These are phyloP conservation scores for Rhizophagus prolifer DNA, from an alignment of 192 early-diverging fungal genomes.

Conservation along the genomic window DNA sequence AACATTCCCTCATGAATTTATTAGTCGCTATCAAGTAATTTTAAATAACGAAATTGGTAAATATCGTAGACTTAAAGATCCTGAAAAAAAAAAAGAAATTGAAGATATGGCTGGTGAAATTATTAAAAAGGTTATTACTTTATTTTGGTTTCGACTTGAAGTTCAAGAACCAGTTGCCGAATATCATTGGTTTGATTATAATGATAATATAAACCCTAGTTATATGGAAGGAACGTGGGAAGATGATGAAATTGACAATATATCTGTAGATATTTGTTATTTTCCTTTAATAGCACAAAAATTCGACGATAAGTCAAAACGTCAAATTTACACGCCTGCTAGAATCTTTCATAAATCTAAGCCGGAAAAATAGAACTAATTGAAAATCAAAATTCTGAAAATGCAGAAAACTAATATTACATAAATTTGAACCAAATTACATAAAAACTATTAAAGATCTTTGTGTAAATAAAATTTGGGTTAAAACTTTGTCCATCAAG, in stretches of 20 bases:
- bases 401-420: too few relatives aligned
- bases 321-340: background rate
- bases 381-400: too few relatives aligned
- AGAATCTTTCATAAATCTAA: background rate
- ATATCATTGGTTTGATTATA: background rate
- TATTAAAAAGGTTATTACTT: background rate
- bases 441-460: too few relatives aligned
- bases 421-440: too few relatives aligned
- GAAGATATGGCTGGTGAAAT: background rate
- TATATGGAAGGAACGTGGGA: slow-evolving; percentile 1
- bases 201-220: background rate
- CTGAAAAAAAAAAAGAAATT: background rate
- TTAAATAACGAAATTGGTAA: background rate
- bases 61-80: slow-evolving; percentile 10
- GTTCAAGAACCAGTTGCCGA: slow-evolving; percentile 4
- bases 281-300: slow-evolving; percentile 20
- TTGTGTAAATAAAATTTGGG: too few relatives aligned
- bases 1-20: background rate
- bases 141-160: slow-evolving; percentile 4
- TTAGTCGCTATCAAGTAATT: background rate
- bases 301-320: background rate
- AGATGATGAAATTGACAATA: background rate
- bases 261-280: background rate
- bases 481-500: too few relatives aligned
- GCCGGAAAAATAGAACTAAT: too few relatives aligned